Conservation (phyloP, 495 filamentous ascomycete species). For the Friedmanniomyces endolithicus region DNA sequence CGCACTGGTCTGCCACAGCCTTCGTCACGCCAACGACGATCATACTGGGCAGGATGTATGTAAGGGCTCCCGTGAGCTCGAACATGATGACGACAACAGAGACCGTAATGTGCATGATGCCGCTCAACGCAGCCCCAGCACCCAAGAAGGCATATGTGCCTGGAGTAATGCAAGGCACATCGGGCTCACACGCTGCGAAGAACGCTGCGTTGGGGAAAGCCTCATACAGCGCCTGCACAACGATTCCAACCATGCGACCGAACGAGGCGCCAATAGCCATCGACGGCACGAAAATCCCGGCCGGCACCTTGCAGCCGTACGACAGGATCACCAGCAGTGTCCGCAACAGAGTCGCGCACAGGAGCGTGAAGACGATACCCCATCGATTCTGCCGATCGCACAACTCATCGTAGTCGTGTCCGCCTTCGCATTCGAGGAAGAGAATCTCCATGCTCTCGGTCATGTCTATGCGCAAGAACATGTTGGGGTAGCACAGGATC, state of each 20-base stretch:
- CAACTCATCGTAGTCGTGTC: slow-evolving; percentile 79
- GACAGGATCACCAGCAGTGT: slow-evolving; percentile 86
- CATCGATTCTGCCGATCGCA: slow-evolving; percentile 69
- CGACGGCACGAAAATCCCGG: slow-evolving; percentile 92
- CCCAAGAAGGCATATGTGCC: slow-evolving; percentile 94
- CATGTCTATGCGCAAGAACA: slow-evolving; percentile 95
- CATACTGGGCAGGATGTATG: slow-evolving; percentile 95
- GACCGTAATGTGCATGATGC: slow-evolving; percentile 95
- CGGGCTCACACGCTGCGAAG: slow-evolving; percentile 76
- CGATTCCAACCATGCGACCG: slow-evolving; percentile 82
- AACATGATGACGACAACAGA: slow-evolving; percentile 99
- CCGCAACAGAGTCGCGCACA: slow-evolving; percentile 68
- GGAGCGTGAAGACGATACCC: slow-evolving; percentile 66
- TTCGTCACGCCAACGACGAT: slow-evolving; percentile 97
- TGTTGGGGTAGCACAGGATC: slow-evolving; percentile 88
- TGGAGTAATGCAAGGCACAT: slow-evolving; percentile 92
- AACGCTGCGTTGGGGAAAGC: slow-evolving; percentile 68
- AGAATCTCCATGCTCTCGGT: slow-evolving; percentile 98
- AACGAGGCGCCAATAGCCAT: slow-evolving; percentile 97
- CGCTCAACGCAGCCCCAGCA: slow-evolving; percentile 86
- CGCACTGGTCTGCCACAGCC: slow-evolving; percentile 79
- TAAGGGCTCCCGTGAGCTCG: slow-evolving; percentile 85
- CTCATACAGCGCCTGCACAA: slow-evolving; percentile 83
- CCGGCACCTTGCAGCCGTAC: slow-evolving; percentile 95
- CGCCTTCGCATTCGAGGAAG: slow-evolving; percentile 88